Evolutionary conservation across 495 filamentous ascomycete species (phyloP).

Genomic region (Talaromyces wortmannii): DNA sequence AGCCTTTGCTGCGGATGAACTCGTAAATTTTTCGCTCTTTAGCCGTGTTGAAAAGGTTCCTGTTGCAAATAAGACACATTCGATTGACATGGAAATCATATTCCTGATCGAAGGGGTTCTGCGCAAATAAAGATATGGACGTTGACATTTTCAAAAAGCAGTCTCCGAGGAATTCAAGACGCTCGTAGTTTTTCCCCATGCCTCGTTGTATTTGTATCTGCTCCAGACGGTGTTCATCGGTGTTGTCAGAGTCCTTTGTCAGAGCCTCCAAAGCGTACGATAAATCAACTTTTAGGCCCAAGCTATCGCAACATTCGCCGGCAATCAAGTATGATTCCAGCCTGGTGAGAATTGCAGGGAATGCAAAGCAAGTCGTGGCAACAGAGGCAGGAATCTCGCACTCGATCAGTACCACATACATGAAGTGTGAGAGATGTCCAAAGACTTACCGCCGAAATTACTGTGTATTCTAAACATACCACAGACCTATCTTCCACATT

Average conservation of each 20-base stretch:
- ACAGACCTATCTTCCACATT: slow-evolving; percentile 23
- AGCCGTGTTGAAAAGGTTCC: slow-evolving; percentile 76
- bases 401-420: slow-evolving; percentile 1
- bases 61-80: slow-evolving; percentile 90
- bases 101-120: slow-evolving; percentile 73
- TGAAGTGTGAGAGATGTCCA: neutral
- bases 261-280: slow-evolving; percentile 79
- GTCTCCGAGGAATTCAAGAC: slow-evolving; percentile 90
- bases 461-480: slow-evolving; percentile 58
- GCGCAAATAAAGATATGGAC: slow-evolving; percentile 72
- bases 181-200: slow-evolving; percentile 96
- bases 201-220: slow-evolving; percentile 73
- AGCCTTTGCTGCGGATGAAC: slow-evolving; percentile 75
- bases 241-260: slow-evolving; percentile 92
- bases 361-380: slow-evolving; percentile 59
- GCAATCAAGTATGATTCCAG: slow-evolving; percentile 79
- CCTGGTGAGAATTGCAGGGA: slow-evolving; percentile 79
- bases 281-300: slow-evolving; percentile 54
- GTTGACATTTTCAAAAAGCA: slow-evolving; percentile 95
- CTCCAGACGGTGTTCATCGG: slow-evolving; percentile 64
- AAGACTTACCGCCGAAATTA: slow-evolving; percentile 64
- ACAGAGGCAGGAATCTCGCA: slow-evolving; percentile 55
- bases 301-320: slow-evolving; percentile 57
- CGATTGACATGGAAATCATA: slow-evolving; percentile 84
- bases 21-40: slow-evolving; percentile 56